Evolutionary conservation across 176 grass and related monocot genomes (phyloP).

Genomic region (Triticum turgidum): DNA sequence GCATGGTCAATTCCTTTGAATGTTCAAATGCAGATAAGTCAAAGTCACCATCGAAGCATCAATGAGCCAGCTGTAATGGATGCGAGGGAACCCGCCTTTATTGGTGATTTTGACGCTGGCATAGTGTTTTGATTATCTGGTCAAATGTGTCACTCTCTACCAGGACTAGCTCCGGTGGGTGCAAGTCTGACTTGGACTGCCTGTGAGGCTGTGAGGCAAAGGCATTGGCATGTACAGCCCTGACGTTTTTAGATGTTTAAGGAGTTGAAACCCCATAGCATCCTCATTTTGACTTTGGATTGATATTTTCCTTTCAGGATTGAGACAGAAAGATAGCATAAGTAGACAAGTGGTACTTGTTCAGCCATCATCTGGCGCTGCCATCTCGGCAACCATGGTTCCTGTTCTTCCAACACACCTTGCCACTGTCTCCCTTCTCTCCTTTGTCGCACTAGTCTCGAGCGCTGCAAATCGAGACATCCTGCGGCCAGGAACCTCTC

Average conservation of each 20-base stretch:
- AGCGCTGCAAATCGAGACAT: background rate
- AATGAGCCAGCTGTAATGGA: background rate
- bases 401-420: constrained; percentile 5
- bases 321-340: background rate
- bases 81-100: background rate
- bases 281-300: background rate
- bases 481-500: background rate
- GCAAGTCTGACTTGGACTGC: background rate
- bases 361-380: background rate
- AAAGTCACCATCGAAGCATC: background rate
- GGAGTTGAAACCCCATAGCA: background rate
- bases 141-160: constrained; percentile 10
- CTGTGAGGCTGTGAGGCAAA: background rate
- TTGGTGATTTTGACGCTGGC: background rate
- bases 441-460: background rate
- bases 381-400: constrained; percentile 1
- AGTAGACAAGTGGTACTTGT: background rate
- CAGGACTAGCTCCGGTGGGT: background rate
- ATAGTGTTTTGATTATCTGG: background rate
- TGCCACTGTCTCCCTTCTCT: constrained; percentile 2
- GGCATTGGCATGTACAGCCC: background rate
- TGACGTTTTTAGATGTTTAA: background rate
- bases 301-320: background rate
- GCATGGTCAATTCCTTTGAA: constrained; percentile 19
- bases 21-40: background rate